Percentiles rank a stretch among this genome's conserved stretches.
Conservation (phyloP, 108 stramenopile genomes). For the Fistulifera solaris region DNA sequence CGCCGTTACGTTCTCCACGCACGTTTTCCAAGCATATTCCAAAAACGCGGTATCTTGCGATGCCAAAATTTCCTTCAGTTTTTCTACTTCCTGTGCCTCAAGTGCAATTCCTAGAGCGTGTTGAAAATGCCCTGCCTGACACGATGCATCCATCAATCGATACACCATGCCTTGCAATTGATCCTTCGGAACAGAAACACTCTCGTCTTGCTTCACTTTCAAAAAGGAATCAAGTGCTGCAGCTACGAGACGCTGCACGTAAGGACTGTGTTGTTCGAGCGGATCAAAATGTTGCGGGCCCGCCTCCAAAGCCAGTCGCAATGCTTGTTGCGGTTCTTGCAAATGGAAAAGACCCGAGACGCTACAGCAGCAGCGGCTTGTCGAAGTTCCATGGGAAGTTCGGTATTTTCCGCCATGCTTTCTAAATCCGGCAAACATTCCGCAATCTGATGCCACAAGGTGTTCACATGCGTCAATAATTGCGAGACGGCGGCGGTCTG, state of each 20-base stretch:
- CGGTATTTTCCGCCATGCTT: constrained; percentile 51
- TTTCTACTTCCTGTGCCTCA: constrained; percentile 63
- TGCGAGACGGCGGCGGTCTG: constrained; percentile 46
- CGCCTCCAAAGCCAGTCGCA: constrained; percentile 82
- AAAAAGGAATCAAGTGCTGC: constrained; percentile 79
- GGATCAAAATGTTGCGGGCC: constrained; percentile 81
- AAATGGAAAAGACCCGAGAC: constrained; percentile 94
- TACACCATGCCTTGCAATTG: constrained; percentile 88
- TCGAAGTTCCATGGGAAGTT: constrained; percentile 24
- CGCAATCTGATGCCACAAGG: constrained; percentile 81
- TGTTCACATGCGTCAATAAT: constrained; percentile 58
- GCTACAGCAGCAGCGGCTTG: constrained; percentile 89
- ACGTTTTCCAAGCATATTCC: constrained; percentile 41
- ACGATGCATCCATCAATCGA: constrained; percentile 89
- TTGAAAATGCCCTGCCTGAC: constrained; percentile 61
- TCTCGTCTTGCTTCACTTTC: constrained; percentile 22
- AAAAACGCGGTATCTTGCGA: constrained; percentile 1
- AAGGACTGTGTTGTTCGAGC: constrained; percentile 33
- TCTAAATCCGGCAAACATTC: constrained; percentile 73
- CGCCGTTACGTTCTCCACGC: constrained; percentile 48
- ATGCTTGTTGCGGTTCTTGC: constrained; percentile 93
- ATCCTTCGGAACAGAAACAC: constrained; percentile 40
- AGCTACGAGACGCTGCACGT: constrained; percentile 63
- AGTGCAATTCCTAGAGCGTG: constrained; percentile 97
- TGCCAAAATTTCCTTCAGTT: constrained; percentile 40